Evolutionary conservation across 139 green algal genomes (phyloP), one percentile per base, ranked within the genome.

Genomic region (Eudorina sp.): DNA sequence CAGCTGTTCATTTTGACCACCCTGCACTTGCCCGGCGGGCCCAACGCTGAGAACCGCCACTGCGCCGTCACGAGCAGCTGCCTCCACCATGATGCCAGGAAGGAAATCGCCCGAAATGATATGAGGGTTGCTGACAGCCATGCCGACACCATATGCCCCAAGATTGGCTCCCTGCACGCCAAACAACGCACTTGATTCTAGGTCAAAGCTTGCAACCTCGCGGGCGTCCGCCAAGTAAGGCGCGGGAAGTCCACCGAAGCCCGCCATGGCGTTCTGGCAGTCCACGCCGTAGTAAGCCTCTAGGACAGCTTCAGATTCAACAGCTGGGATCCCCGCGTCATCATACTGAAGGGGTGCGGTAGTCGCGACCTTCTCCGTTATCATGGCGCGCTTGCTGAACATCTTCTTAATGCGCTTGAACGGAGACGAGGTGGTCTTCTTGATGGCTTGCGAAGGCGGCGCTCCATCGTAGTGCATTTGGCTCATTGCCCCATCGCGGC

Each of bases 361-460:
- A 23, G 64, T 36, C 34, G 68, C 11, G 45, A 29, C 27, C 73
- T 79, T 79, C 4, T 79, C 41, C 7, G 23, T 41, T 3, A 34
- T 40, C 0, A 21, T 23, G 55, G 21, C 5, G 77, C 77, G 77
- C 53, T 72, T 85, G 40, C 79, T 43, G 43, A 85, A 85, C 27
- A 85, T 27, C 79, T 75, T 85, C 58, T 75, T 85, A 25, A 85
- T 60, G 8, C 40, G 62, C n/a, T 58, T 60, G 27, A 85, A 85
- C 21, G 45, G 53, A 23, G 77, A 84, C 9, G 73, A 64, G 11
- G 21, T 14, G 1, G 19, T 51, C 53, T 84, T 72, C 77, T 72
- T 83, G 53, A 31, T 38, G 14, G 2, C 23, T 34, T 36, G 31
- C 2, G 51, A 43, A 25, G 46, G 41, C 4, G 55, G 76, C 31